phyloP scores from a whole-genome alignment of 371 early-diverging fungal species.

The Mucor racemosus region DNA sequence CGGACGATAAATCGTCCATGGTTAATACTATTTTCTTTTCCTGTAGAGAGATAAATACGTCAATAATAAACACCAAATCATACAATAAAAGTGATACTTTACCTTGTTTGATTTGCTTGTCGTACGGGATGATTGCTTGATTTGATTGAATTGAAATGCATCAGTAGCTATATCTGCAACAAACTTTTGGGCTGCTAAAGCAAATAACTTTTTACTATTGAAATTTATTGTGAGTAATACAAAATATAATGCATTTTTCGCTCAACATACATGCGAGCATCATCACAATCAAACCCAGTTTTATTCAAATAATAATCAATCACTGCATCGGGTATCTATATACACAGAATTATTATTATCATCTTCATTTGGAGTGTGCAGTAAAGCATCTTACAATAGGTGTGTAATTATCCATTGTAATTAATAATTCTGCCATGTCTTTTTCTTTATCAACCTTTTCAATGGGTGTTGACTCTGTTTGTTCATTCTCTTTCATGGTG shows the following conservation, averaged over 20 bases:
- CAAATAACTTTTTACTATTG: slow-evolving; percentile 81
- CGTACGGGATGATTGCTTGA: slow-evolving; percentile 71
- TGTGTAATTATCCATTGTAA: slow-evolving; percentile 86
- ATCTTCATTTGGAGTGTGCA: no score
- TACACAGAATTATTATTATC: not conserved
- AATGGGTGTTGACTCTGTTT: not conserved
- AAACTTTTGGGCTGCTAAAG: slow-evolving; percentile 94
- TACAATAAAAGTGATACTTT: not conserved
- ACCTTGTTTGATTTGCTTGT: slow-evolving; percentile 37
- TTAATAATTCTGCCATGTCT: slow-evolving; percentile 76
- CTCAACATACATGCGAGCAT: slow-evolving; percentile 73
- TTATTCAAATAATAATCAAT: slow-evolving; percentile 93
- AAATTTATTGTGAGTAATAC: slow-evolving; percentile 1
- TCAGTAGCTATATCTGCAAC: slow-evolving; percentile 93
- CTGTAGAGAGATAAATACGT: slow-evolving; percentile 32
- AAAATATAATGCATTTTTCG: not conserved
- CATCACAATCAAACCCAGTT: slow-evolving; percentile 92
- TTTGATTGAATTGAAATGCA: slow-evolving; percentile 91
- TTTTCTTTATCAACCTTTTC: slow-evolving; percentile 19
- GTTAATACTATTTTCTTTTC: slow-evolving; percentile 84
- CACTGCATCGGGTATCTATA: slow-evolving; percentile 94
- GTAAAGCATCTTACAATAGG: slow-evolving; percentile 68
- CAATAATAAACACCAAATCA: not conserved
- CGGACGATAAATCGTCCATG: slow-evolving; percentile 91
- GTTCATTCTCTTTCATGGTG: not conserved